phyloP scores from a whole-genome alignment of 2,329 filamentous ascomycete genomes.

The Lasiodiplodia hormozganensis region DNA sequence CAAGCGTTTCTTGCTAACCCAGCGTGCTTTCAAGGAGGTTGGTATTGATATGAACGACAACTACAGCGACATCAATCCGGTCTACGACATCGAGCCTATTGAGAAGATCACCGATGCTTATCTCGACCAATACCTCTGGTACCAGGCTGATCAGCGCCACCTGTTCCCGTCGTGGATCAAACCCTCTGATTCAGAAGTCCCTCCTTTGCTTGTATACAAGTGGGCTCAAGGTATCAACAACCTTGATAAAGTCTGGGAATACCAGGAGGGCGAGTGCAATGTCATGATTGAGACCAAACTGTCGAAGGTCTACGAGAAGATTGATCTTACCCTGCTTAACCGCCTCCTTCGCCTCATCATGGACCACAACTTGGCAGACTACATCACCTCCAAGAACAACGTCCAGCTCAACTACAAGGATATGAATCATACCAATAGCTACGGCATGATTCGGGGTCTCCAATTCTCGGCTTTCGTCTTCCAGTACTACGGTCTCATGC shows the following conservation, averaged over 20 bases:
- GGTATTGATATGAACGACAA: constrained; percentile 99
- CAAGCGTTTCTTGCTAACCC: constrained; percentile 95
- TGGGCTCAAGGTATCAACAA: constrained; percentile 99
- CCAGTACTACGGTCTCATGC: constrained; percentile 96
- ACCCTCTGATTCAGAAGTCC: constrained; percentile 96
- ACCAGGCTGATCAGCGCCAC: constrained; percentile 96
- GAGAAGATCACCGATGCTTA: constrained; percentile 99
- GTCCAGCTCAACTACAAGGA: constrained; percentile 99
- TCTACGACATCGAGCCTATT: constrained; percentile 98
- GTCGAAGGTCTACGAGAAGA: constrained; percentile 99
- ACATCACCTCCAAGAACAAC: constrained; percentile 99
- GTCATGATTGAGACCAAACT: constrained; percentile 98
- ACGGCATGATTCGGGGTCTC: constrained; percentile 95
- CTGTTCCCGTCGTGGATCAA: constrained; percentile 99
- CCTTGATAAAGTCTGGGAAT: constrained; percentile 92
- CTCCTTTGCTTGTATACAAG: constrained; percentile 93
- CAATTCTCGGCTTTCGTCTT: constrained; percentile 99
- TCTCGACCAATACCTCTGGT: constrained; percentile 98
- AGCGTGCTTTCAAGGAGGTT: constrained; percentile 98
- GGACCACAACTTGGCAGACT: constrained; percentile 99
- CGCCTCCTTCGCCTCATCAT: constrained; percentile 92
- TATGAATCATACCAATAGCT: constrained; percentile 99
- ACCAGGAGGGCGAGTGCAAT: constrained; percentile 92
- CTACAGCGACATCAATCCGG: constrained; percentile 98
- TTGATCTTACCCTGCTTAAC: constrained; percentile 94